phyloP scores from a whole-genome alignment of 495 filamentous ascomycete species.

The Neurospora africana region DNA sequence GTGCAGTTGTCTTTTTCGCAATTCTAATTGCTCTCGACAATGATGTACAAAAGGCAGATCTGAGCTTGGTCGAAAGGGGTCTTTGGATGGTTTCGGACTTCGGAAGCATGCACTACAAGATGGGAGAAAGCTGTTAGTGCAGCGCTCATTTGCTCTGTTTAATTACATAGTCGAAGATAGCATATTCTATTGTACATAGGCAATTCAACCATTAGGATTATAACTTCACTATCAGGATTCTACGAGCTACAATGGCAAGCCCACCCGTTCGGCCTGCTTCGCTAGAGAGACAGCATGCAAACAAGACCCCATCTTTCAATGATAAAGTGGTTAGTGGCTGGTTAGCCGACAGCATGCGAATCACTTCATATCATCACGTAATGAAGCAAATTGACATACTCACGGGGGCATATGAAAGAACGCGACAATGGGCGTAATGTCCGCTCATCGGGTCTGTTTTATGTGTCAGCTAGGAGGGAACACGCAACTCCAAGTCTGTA shows the following conservation, averaged over 20 bases:
- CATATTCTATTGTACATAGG: neutral
- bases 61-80: conserved; percentile 21
- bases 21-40: conserved; percentile 9
- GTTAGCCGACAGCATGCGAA: neutral
- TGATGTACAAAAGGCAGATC: conserved; percentile 41
- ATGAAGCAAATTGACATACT: neutral
- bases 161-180: neutral
- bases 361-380: neutral
- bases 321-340: neutral
- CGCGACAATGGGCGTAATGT: neutral
- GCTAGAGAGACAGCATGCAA: neutral
- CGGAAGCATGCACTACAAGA: neutral
- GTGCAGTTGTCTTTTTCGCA: conserved; percentile 8
- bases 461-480: neutral
- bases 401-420: neutral
- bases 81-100: neutral
- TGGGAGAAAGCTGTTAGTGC: neutral
- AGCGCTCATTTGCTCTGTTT: neutral
- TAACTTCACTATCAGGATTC: neutral
- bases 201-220: neutral
- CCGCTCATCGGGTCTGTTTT: neutral
- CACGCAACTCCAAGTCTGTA: neutral
- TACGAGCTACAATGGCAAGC: neutral
- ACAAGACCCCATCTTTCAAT: neutral
- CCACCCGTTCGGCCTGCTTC: neutral